Percentiles rank a stretch among this genome's conserved stretches.
These are phyloP conservation scores for Tubosaeta sp. DNA, from an alignment of 768 basidiomycete genomes.

Conservation along the genomic window DNA sequence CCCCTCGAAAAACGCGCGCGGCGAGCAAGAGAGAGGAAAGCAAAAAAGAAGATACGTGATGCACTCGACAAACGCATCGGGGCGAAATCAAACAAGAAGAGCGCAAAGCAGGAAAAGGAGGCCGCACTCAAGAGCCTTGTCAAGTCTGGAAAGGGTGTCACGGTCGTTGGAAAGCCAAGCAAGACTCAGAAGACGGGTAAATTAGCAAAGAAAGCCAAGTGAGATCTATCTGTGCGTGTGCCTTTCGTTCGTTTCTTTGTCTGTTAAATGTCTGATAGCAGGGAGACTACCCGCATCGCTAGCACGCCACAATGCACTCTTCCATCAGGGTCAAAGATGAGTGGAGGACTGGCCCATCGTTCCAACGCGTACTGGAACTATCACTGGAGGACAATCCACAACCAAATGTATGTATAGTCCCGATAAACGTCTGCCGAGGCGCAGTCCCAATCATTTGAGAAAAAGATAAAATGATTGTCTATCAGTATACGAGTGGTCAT, in stretches of 20 bases:
- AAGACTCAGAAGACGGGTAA: slow-evolving; percentile 28
- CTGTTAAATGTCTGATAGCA: not conserved
- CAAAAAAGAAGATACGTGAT: slow-evolving; percentile 64
- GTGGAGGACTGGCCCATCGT: no score
- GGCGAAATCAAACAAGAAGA: slow-evolving; percentile 37
- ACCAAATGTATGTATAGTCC: no score
- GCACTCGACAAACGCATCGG: slow-evolving; percentile 55
- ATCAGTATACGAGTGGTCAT: no score
- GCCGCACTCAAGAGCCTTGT: slow-evolving; percentile 77
- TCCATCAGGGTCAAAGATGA: not conserved
- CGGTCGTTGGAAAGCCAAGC: slow-evolving; percentile 73
- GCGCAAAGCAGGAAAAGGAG: slow-evolving; percentile 77
- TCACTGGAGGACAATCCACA: no score
- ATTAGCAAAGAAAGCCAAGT: slow-evolving; percentile 23
- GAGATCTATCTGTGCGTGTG: slow-evolving; percentile 3
- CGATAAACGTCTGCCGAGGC: no score
- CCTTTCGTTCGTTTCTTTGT: not conserved
- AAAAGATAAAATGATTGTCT: no score
- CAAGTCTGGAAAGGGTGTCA: slow-evolving; percentile 81
- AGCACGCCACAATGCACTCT: not conserved
- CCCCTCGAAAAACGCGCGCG: slow-evolving; percentile 75
- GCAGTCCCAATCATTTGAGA: no score
- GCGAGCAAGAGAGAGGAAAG: slow-evolving; percentile 66
- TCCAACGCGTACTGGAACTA: no score
- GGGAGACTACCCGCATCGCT: not conserved